These are phyloP conservation scores for Chaetomium sp. DNA, from an alignment of 2,329 filamentous ascomycete genomes.

Conservation along the genomic window DNA sequence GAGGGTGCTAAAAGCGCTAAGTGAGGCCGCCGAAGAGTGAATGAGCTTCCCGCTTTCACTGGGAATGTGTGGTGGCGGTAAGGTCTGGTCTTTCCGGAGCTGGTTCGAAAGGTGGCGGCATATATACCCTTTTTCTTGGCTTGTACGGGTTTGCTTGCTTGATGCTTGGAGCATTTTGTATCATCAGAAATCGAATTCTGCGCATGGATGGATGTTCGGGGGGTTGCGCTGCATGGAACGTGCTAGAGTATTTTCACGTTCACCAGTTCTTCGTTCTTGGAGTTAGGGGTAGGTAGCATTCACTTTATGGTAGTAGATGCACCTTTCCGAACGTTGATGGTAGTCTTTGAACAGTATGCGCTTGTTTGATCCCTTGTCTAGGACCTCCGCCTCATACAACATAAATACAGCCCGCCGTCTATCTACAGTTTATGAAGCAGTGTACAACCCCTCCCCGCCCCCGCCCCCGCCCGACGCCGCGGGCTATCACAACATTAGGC, in stretches of 20 bases:
- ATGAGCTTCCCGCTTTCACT: neutral
- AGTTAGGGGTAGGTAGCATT: neutral
- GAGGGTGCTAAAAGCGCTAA: constrained; percentile 79
- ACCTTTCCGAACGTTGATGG: neutral
- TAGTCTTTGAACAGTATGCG: constrained; percentile 1
- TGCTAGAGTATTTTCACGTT: neutral
- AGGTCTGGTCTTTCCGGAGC: too few species aligned
- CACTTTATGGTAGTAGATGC: neutral
- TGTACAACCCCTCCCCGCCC: neutral
- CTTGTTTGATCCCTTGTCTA: constrained; percentile 2
- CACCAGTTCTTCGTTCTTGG: neutral
- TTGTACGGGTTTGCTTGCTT: neutral
- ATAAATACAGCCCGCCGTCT: constrained; percentile 6
- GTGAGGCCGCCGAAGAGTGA: constrained; percentile 46
- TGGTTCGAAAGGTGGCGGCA: too few species aligned
- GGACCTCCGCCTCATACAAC: constrained; percentile 1
- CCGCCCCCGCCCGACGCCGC: constrained; percentile 10
- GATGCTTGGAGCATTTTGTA: neutral
- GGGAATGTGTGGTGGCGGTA: too few species aligned
- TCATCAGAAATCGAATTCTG: neutral
- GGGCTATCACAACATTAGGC: constrained; percentile 10
- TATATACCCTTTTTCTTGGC: neutral
- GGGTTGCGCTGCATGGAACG: neutral
- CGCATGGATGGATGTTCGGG: neutral
- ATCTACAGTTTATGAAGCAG: constrained; percentile 14